Evolutionary conservation across 2,329 filamentous ascomycete genomes (phyloP), one percentile per base, ranked within the genome.

Genomic region (Daldinia eschscholtzii): DNA sequence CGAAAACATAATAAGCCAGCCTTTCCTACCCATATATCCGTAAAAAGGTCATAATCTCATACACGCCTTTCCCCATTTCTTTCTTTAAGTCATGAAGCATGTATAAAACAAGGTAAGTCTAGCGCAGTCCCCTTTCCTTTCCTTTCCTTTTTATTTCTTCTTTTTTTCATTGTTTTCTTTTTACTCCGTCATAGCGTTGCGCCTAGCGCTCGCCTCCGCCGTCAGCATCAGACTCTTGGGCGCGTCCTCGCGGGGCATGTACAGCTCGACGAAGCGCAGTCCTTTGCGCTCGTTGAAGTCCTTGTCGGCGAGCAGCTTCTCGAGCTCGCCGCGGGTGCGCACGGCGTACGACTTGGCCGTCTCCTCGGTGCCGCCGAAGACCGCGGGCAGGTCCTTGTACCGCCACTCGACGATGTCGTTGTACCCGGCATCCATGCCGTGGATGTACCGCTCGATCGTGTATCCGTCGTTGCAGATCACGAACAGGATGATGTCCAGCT

Each of bases 401-500:
- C 91, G 85, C 94, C 94, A 97, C 10, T 83, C 79, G 65, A 87
- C 85, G 64, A 97, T 90, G 76, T 97, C 92, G 77, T 97, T 97
- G 83, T 97, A 97, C 28, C 77, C 79, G 35, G 88, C 92, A 7
- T 94, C 84, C 89, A 91, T 91, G 60, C 93, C 93, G 80, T 97
- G 93, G 75, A 97, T 97, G 79, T 89, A 92, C 33, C 94, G 89
- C 81, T 97, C 94, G 78, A 97, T 96, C 9, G 93, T 96, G 81
- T 92, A 97, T 10, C 94, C 94, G 44, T 94, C 89, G 78, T 97
- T 97, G 85, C 92, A 93, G 73, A 97, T 91, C 70, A 96, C 85
- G 78, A 97, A 95, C 86, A 97, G 90, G 76, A 94, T 95, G 20
- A 92, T 88, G 69, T 91, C 90, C 64, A 97, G 83, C 26, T 87